Evolutionary conservation across 176 grass and related monocot genomes (phyloP), one percentile per base, ranked within the genome.

Genomic region (Phoenix dactylifera): DNA sequence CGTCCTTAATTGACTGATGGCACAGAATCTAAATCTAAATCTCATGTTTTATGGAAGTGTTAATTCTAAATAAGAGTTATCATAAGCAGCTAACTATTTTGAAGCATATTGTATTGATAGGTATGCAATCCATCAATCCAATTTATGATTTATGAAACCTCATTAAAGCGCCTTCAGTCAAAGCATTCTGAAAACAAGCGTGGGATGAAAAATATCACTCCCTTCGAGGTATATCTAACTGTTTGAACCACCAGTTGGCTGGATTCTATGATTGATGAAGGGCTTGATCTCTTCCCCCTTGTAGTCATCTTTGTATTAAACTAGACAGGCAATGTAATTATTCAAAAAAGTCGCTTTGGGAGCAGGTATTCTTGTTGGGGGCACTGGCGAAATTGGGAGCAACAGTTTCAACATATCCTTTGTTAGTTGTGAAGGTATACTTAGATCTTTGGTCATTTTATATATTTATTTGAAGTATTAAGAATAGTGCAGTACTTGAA

Each of bases 71-170:
- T 10, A 44, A 44, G 35, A 14, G 4, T 44, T 39, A 44, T 44
- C 35, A 44, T 44, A 14, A 44, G 35, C 9, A 12, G 9, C 35
- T 44, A 44, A 44, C 35, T 10, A 3, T 44, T 44, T 44, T 12
- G 35, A 44, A 44, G 7, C 35, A 6, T 44, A 14, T 44, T 44
- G 3, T 77, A 54, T 77, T 59, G 20, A 24, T 68, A 97, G 87
- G 93, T 97, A 64, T 97, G 93, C 49, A 97, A 91, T 74, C 93
- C 93, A 66, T 97, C 93, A 53, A 97, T 97, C 76, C 93, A 97
- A 72, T 97, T 97, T 80, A 97, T 88, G 93, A 91, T 97, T 65
- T 97, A 88, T 77, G 93, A 97, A 80, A 91, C 84, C 51, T 77
- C 83, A 23, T 67, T 80, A 77, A 97, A 97, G 74, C 73, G 60